Percentiles rank a stretch among this genome's conserved stretches.
These are phyloP conservation scores for Vaccinium corymbosum DNA, from an alignment of 148 eudicot genomes.

Conservation along the genomic window DNA sequence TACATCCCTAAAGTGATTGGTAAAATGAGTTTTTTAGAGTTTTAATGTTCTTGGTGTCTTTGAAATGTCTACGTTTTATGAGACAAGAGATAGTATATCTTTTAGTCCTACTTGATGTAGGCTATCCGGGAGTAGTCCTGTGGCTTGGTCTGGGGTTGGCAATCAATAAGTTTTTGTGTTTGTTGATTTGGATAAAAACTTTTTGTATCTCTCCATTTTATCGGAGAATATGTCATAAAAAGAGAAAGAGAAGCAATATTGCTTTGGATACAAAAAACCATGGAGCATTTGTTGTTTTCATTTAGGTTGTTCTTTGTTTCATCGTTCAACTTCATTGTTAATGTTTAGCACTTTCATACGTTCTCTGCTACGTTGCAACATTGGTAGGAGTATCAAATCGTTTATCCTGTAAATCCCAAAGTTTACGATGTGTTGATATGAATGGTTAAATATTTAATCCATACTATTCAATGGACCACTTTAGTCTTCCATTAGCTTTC, in stretches of 20 bases:
- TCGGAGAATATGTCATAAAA: background rate
- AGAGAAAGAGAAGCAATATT: background rate
- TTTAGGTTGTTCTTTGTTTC: background rate
- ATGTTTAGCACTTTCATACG: background rate
- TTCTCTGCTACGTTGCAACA: background rate
- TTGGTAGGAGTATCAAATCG: background rate
- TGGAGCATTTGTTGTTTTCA: background rate
- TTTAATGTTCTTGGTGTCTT: background rate
- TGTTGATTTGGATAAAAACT: background rate
- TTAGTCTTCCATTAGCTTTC: background rate
- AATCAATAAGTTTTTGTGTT: background rate
- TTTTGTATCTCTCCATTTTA: background rate
- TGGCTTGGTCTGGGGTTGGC: slow-evolving; percentile 1
- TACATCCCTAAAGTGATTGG: background rate
- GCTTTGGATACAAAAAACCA: background rate
- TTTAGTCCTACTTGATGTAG: background rate
- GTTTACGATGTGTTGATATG: background rate
- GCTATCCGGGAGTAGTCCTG: background rate
- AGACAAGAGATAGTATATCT: background rate
- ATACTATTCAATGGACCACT: background rate
- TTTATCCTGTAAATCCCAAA: background rate
- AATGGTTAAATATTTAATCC: background rate
- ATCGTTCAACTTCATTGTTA: background rate
- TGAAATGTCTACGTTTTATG: background rate
- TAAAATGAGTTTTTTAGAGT: background rate